phyloP scores from a whole-genome alignment of 2,329 filamentous ascomycete species.

The Penicillium sp. region DNA sequence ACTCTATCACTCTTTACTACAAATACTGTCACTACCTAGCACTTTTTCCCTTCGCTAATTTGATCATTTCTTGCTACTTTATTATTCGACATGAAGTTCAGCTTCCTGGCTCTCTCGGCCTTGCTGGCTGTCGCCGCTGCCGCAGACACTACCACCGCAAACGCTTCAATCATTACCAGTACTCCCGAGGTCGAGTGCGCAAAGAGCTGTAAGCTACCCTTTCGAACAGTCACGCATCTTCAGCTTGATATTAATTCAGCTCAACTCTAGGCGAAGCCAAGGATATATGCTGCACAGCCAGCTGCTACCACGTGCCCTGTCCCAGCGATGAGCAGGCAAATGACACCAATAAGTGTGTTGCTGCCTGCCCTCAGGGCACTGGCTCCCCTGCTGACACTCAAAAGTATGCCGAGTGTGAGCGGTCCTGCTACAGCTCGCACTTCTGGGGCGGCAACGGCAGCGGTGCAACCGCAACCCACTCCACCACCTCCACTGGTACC shows the following conservation, averaged over 20 bases:
- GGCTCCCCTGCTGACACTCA: constrained; percentile 47
- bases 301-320: constrained; percentile 52
- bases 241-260: background rate
- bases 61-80: constrained; percentile 5
- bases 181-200: constrained; percentile 37
- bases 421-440: constrained; percentile 49
- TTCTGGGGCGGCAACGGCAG: constrained; percentile 43
- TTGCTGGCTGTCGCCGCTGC: constrained; percentile 47
- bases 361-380: constrained; percentile 53
- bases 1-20: background rate
- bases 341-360: constrained; percentile 52
- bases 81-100: constrained; percentile 40
- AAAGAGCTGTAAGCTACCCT: constrained; percentile 33
- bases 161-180: constrained; percentile 30
- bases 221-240: background rate
- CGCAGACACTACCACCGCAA: constrained; percentile 24
- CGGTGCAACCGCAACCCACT: constrained; percentile 17
- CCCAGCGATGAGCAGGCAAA: constrained; percentile 51
- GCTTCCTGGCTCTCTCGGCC: constrained; percentile 43
- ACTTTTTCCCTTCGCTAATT: constrained; percentile 10
- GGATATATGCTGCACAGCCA: constrained; percentile 53
- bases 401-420: constrained; percentile 49
- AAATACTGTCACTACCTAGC: background rate
- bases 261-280: constrained; percentile 35
- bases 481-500: constrained; percentile 23